Percentiles rank a stretch among this genome's conserved stretches.
These are phyloP conservation scores for Ambrosia trifida DNA, from an alignment of 129 eudicot species.

Conservation along the genomic window DNA sequence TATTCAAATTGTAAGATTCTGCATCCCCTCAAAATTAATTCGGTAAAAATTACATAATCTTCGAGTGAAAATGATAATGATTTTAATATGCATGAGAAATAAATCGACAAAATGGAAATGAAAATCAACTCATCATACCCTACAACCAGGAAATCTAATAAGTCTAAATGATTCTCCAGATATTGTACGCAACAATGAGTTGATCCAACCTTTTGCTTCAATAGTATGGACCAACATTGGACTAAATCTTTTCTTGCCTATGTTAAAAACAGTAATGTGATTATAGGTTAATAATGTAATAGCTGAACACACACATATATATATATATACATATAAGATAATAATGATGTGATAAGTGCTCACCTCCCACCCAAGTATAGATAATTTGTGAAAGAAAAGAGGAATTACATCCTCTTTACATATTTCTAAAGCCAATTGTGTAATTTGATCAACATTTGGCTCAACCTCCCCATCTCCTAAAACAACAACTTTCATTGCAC, in stretches of 20 bases:
- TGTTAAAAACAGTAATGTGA: slow-evolving; percentile 23
- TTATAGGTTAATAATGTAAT: not conserved
- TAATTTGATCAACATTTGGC: slow-evolving; percentile 77
- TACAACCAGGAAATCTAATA: slow-evolving; percentile 84
- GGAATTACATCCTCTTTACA: slow-evolving; percentile 79
- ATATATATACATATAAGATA: not conserved
- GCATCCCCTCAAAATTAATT: slow-evolving; percentile 10
- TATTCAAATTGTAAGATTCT: slow-evolving; percentile 23
- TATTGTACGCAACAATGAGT: slow-evolving; percentile 68
- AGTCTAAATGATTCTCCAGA: slow-evolving; percentile 85
- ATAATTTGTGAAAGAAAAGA: slow-evolving; percentile 78
- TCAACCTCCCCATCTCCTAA: slow-evolving; percentile 92
- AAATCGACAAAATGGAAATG: not conserved
- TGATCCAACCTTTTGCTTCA: slow-evolving; percentile 87
- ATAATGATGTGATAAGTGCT: slow-evolving; percentile 11
- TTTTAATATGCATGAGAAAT: slow-evolving; percentile 3
- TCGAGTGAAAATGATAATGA: not conserved
- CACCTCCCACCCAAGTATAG: slow-evolving; percentile 92
- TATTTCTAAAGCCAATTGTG: slow-evolving; percentile 65
- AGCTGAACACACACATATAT: too few relatives aligned
- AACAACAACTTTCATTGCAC: slow-evolving; percentile 71
- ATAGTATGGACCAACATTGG: slow-evolving; percentile 86
- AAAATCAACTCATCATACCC: slow-evolving; percentile 50
- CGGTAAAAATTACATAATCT: not conserved
- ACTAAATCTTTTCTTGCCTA: slow-evolving; percentile 95